Conservation (phyloP, 352 stramenopile genomes). For the Pythium plurisporium region DNA sequence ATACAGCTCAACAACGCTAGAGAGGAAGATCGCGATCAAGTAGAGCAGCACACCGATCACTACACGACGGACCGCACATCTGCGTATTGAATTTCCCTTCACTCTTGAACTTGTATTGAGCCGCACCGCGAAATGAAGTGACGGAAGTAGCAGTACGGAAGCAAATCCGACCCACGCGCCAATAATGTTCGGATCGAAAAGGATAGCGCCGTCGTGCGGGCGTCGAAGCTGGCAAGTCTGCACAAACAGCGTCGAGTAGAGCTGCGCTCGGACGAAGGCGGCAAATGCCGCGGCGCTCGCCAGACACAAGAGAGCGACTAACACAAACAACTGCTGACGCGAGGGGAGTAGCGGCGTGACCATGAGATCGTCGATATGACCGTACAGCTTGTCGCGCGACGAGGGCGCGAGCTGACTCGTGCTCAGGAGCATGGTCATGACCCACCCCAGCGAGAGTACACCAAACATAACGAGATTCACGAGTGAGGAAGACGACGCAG, state of each 20-base stretch:
- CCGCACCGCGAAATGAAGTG: slow-evolving; percentile 2
- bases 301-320: slow-evolving; percentile 21
- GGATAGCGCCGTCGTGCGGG: slow-evolving; percentile 15
- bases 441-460: slow-evolving; percentile 39
- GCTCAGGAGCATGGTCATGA: slow-evolving; percentile 34
- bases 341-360: slow-evolving; percentile 23
- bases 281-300: slow-evolving; percentile 35
- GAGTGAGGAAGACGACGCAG: background rate
- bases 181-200: slow-evolving; percentile 46
- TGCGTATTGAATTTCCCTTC: background rate
- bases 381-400: slow-evolving; percentile 32
- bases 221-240: slow-evolving; percentile 46
- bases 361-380: slow-evolving; percentile 27
- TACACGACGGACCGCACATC: slow-evolving; percentile 32
- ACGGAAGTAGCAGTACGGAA: slow-evolving; percentile 9
- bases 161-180: slow-evolving; percentile 20
- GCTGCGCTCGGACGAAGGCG: slow-evolving; percentile 61
- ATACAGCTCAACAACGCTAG: slow-evolving; percentile 76
- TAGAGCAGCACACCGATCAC: slow-evolving; percentile 51
- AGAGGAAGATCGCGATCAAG: slow-evolving; percentile 61
- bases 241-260: slow-evolving; percentile 63
- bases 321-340: slow-evolving; percentile 22
- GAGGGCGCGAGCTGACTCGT: slow-evolving; percentile 41
- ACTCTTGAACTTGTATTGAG: no score
- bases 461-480: slow-evolving; percentile 16